Evolutionary conservation across 257 asterid species (phyloP).

Genomic region (Nicotiana sylvestris): DNA sequence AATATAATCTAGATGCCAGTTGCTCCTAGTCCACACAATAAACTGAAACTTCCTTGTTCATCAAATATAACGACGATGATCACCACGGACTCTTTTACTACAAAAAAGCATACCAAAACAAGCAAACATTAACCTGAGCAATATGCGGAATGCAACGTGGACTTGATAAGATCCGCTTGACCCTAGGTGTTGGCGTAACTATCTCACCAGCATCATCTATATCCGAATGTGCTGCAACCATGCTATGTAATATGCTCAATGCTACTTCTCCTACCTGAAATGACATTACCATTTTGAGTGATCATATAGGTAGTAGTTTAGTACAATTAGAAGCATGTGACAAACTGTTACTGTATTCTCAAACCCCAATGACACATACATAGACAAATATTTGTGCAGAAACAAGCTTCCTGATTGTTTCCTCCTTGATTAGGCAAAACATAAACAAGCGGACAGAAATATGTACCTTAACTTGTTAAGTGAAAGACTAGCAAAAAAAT

Average conservation of each 20-base stretch:
- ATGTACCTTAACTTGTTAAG: not conserved
- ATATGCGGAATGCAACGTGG: constrained; percentile 93
- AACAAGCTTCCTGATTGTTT: not conserved
- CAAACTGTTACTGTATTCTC: constrained; percentile 1
- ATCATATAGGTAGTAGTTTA: constrained; percentile 8
- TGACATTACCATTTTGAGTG: constrained; percentile 10
- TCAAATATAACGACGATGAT: not conserved
- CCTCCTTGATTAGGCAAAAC: not conserved
- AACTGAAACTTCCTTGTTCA: not conserved
- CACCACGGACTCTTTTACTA: constrained; percentile 4
- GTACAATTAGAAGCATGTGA: not conserved
- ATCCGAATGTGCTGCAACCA: constrained; percentile 98
- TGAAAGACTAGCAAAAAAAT: not conserved
- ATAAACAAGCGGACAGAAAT: not conserved
- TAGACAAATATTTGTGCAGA: not conserved
- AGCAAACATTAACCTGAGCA: constrained; percentile 58
- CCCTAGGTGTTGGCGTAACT: constrained; percentile 97
- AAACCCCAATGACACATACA: not conserved
- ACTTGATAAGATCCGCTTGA: constrained; percentile 88
- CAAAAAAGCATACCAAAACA: not conserved
- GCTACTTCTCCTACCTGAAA: constrained; percentile 93
- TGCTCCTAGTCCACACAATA: not conserved
- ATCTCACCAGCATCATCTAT: constrained; percentile 99
- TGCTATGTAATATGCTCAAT: constrained; percentile 83
- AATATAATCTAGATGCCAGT: not conserved